A percentile compares a stretch with the other conserved stretches of the same genome.
Evolutionary conservation across 805 yeast genomes (phyloP).

Genomic region (Wickerhamiella parazyma): DNA sequence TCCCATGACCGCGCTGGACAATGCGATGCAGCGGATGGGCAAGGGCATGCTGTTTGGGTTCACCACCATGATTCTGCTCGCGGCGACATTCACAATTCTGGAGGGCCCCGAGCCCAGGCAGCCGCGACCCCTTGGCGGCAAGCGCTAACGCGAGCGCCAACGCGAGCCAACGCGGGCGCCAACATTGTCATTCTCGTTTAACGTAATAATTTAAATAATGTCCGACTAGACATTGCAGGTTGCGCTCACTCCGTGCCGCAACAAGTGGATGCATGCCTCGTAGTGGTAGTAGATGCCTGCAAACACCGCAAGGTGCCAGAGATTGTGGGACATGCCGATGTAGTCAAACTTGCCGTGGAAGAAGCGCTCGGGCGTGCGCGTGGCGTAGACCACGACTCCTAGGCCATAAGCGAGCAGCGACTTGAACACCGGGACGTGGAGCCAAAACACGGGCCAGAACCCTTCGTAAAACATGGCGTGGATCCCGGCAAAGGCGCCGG

Average conservation of each 20-base stretch:
- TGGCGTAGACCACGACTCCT: conserved; percentile 82
- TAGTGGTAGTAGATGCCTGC: conserved; percentile 87
- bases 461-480: conserved; percentile 46
- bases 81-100: conserved; percentile 13
- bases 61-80: conserved; percentile 13
- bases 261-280: conserved; percentile 61
- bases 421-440: conserved; percentile 57
- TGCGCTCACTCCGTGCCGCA: conserved; percentile 29
- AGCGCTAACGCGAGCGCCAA: neutral
- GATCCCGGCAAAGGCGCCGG: conserved; percentile 57
- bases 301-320: conserved; percentile 89
- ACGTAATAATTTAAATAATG: too few relatives aligned
- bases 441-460: conserved; percentile 34
- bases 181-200: too few relatives aligned
- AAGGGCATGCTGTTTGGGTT: conserved; percentile 15
- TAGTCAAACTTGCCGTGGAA: conserved; percentile 27
- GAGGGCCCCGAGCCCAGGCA: conserved; percentile 9
- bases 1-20: conserved; percentile 11
- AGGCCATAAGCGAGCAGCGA: conserved; percentile 60
- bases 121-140: neutral
- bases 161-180: too few relatives aligned
- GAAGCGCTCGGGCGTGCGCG: conserved; percentile 78
- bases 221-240: conserved; percentile 9
- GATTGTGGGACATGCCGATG: conserved; percentile 80
- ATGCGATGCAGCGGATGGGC: conserved; percentile 12